Conservation (phyloP, 805 yeast species). For the Scheffersomyces coipomensis region DNA sequence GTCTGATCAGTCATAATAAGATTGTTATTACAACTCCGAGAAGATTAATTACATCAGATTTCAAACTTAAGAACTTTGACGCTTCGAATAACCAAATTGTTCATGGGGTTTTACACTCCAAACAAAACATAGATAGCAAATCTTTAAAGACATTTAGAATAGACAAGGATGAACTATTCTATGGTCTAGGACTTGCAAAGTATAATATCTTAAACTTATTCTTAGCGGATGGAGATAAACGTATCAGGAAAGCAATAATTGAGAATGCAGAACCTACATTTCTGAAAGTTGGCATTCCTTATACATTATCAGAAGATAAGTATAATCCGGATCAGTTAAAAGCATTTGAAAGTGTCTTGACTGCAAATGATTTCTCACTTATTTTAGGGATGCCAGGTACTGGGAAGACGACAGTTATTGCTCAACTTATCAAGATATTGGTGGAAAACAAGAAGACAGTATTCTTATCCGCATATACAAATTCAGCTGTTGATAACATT, state of each 20-base stretch:
- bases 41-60: constrained; percentile 45
- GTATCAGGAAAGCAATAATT: constrained; percentile 49
- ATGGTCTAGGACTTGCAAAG: constrained; percentile 74
- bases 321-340: constrained; percentile 70
- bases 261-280: constrained; percentile 52
- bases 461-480: constrained; percentile 82
- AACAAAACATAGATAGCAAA: constrained; percentile 5
- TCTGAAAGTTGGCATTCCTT: constrained; percentile 5
- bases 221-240: constrained; percentile 45
- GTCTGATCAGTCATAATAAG: constrained; percentile 36
- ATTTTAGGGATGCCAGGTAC: constrained; percentile 98
- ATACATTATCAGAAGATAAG: constrained; percentile 16
- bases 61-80: constrained; percentile 43
- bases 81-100: constrained; percentile 46
- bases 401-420: constrained; percentile 69
- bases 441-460: constrained; percentile 64
- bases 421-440: constrained; percentile 64
- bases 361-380: constrained; percentile 72
- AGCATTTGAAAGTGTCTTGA: constrained; percentile 67
- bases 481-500: constrained; percentile 95
- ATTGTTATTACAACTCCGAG: constrained; percentile 55
- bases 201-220: constrained; percentile 73
- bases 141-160: constrained; percentile 49
- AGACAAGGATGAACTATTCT: constrained; percentile 77
- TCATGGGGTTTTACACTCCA: constrained; percentile 41